These are phyloP conservation scores for Tylopilus felleus DNA, from an alignment of 768 basidiomycete species.

Conservation along the genomic window DNA sequence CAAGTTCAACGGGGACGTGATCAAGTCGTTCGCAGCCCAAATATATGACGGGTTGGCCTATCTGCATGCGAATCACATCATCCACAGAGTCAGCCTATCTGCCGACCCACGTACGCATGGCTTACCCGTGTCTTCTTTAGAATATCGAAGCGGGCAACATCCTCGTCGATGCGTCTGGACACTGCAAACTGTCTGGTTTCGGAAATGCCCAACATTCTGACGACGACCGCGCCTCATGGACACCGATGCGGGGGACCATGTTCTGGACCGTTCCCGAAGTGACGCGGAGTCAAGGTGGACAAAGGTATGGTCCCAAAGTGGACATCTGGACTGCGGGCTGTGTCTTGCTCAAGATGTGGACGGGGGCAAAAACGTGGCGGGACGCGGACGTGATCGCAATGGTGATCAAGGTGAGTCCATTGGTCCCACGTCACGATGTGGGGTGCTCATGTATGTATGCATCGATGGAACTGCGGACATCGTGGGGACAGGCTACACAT, in stretches of 20 bases:
- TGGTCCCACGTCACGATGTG: too few species aligned
- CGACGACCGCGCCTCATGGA: conserved; percentile 72
- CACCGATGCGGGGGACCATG: conserved; percentile 92
- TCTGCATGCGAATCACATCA: conserved; percentile 81
- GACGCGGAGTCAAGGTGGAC: conserved; percentile 63
- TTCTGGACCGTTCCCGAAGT: conserved; percentile 99
- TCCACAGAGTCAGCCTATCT: conserved; percentile 68
- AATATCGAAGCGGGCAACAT: conserved; percentile 97
- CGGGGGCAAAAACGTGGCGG: conserved; percentile 82
- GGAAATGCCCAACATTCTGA: conserved; percentile 90
- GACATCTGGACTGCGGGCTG: conserved; percentile 97
- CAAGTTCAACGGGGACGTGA: conserved; percentile 82
- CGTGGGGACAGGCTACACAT: conserved; percentile 53
- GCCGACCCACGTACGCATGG: not conserved
- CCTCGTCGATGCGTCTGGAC: conserved; percentile 79
- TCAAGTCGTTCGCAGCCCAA: conserved; percentile 85
- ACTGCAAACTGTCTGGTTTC: conserved; percentile 95
- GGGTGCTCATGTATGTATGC: too few species aligned
- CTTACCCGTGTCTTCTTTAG: conserved; percentile 33
- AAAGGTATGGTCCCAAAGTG: conserved; percentile 90
- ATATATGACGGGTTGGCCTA: conserved; percentile 87
- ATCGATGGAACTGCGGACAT: not conserved
- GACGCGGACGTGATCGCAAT: conserved; percentile 80
- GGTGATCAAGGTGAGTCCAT: conserved; percentile 70
- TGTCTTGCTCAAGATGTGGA: conserved; percentile 97